Evolutionary conservation across 2,329 filamentous ascomycete genomes (phyloP), one percentile per base, ranked within the genome.

Genomic region (Colletotrichum cereale): DNA sequence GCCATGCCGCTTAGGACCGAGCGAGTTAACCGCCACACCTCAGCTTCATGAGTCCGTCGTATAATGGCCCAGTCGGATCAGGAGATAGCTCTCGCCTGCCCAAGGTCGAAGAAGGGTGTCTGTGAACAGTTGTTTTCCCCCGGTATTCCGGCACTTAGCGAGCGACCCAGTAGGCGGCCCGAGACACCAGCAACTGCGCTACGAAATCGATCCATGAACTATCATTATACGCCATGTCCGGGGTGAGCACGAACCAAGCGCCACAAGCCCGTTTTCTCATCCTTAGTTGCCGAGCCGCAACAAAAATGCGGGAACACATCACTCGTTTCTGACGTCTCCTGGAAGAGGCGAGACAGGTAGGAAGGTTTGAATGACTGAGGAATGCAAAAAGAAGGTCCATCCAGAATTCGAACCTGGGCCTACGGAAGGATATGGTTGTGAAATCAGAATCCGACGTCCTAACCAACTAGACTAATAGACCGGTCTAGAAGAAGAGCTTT

Each of bases 391-490:
- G 3, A 12, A 69, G 66, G 62, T 69, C 66, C 62, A 53, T 69
- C 66, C 62, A 69, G 66, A 53, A 69, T 66, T 60, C 62, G 53
- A 66, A 69, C 53, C 62, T 66, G 53, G 66, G 53, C 62, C 36
- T 66, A 69, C 66, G 53, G 66, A 66, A 69, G 44, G 36, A 42
- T 47, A 55, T 60, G 52, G 53, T 11, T 8, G 0, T 16, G 1
- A 24, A 40, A 53, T 69, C 62, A 69, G 66, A 69, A 60, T 66
- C 62, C 66, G 62, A 66, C 62, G 66, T 69, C 62, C 66, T 66
- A 66, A 69, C 53, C 66, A 69, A 66, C 66, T 69, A 69, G 66
- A 69, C 44, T 60, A 66, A 69, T 66, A 69, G 62, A 66, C 62
- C 62, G 14, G 1, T n/a, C 1, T 14, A n/a, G 8, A 12, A 1